A percentile compares a stretch with the other conserved stretches of the same genome.
Evolutionary conservation across 208 protist genomes (phyloP).

Genomic region (Trypanosoma brucei): DNA sequence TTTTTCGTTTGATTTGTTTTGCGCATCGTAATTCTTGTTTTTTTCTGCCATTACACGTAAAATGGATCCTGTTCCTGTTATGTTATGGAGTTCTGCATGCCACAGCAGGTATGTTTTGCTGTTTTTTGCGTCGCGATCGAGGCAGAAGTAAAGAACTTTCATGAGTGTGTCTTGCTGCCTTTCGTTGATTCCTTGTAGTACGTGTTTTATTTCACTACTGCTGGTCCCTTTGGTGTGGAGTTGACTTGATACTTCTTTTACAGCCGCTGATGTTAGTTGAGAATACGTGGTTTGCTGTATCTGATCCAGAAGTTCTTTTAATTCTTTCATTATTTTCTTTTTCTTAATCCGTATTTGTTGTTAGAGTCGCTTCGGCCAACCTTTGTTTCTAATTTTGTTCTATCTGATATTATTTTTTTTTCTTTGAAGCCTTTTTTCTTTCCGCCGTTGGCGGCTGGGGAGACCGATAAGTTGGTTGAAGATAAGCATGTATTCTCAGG

Average conservation of each 20-base stretch:
- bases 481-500: too few species aligned
- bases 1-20: too few species aligned
- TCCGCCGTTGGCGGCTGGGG: too few species aligned
- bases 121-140: slow-evolving; percentile 13
- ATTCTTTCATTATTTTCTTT: slow-evolving; percentile 6
- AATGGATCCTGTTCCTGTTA: slow-evolving; percentile 16
- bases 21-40: too few species aligned
- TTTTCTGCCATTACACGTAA: slow-evolving; percentile 21
- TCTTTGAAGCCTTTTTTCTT: too few species aligned
- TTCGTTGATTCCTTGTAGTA: slow-evolving; percentile 2
- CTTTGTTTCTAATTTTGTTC: too few species aligned
- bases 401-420: too few species aligned
- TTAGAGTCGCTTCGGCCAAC: too few species aligned
- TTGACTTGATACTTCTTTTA: slow-evolving; percentile 13
- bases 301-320: slow-evolving; percentile 13
- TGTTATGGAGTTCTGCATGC: slow-evolving; percentile 19
- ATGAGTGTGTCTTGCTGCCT: slow-evolving; percentile 26
- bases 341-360: too few species aligned
- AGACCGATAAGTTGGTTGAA: too few species aligned
- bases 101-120: slow-evolving; percentile 25
- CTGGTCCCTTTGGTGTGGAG: neutral
- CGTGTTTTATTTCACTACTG: slow-evolving; percentile 7
- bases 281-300: slow-evolving; percentile 1
- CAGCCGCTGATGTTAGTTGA: slow-evolving; percentile 11
- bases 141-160: slow-evolving; percentile 26